These are phyloP conservation scores for Solanum corneliomulleri DNA, from an alignment of 257 asterid species.

Conservation along the genomic window DNA sequence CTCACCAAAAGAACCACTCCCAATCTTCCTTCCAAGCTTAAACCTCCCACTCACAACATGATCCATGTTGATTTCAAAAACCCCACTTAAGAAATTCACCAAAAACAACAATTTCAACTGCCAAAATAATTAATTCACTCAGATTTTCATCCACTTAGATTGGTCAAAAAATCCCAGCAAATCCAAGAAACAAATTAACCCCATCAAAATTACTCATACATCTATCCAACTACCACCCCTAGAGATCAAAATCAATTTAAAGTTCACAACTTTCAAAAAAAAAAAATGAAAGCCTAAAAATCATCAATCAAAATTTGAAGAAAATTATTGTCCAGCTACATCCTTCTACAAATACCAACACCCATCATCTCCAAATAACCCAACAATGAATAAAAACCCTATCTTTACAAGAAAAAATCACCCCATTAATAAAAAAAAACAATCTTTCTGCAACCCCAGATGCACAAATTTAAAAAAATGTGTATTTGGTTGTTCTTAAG, in stretches of 20 bases:
- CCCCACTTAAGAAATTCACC: background rate
- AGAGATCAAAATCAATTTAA: background rate
- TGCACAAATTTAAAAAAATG: background rate
- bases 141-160: background rate
- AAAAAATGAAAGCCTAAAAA: background rate
- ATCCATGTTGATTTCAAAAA: constrained; percentile 39
- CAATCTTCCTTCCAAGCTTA: constrained; percentile 95
- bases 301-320: background rate
- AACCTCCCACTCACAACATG: constrained; percentile 79
- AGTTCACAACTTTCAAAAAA: background rate
- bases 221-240: background rate
- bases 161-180: background rate
- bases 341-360: constrained; percentile 23
- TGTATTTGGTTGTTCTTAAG: background rate
- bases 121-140: background rate
- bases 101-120: background rate
- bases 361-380: constrained; percentile 4
- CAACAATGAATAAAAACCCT: constrained; percentile 24
- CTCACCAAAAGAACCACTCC: constrained; percentile 96
- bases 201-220: constrained; percentile 1
- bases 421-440: constrained; percentile 14
- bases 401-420: constrained; percentile 11
- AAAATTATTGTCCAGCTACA: constrained; percentile 26
- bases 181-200: background rate
- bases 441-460: constrained; percentile 15